phyloP scores from a whole-genome alignment of 139 green algal genomes.

The Tetraselmis chui region DNA sequence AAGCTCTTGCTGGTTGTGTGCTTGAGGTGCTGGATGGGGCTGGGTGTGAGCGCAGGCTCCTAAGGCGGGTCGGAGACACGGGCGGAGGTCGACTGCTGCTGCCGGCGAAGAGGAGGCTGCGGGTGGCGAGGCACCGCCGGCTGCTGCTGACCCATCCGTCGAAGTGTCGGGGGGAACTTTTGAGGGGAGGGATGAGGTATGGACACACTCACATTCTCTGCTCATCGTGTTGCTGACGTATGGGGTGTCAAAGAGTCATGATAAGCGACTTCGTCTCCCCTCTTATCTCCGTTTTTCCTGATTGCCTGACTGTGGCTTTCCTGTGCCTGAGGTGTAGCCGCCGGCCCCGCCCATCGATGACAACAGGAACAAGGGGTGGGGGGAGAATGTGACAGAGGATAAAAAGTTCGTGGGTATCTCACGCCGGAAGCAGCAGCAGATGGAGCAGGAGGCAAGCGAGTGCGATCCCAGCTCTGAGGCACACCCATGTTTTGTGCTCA shows the following conservation, averaged over 20 bases:
- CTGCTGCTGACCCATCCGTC: neutral
- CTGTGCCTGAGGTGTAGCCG: neutral
- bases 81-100: too few relatives aligned
- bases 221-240: too few relatives aligned
- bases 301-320: neutral
- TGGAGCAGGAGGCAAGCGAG: neutral
- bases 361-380: neutral
- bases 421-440: slow-evolving; percentile 2
- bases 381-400: neutral
- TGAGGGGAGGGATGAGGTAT: neutral
- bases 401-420: neutral
- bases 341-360: neutral
- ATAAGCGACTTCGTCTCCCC: neutral
- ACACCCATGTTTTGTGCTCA: too few relatives aligned
- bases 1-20: too few relatives aligned
- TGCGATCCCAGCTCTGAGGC: too few relatives aligned
- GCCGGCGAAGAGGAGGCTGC: too few relatives aligned
- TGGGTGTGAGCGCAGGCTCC: too few relatives aligned
- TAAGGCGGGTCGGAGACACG: too few relatives aligned
- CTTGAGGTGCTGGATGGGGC: too few relatives aligned
- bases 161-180: neutral
- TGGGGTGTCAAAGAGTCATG: too few relatives aligned
- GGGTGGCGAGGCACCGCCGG: too few relatives aligned
- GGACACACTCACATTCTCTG: too few relatives aligned
- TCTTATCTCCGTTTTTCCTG: neutral